phyloP scores from a whole-genome alignment of 495 filamentous ascomycete genomes.

The Trichodelitschia bisporula region DNA sequence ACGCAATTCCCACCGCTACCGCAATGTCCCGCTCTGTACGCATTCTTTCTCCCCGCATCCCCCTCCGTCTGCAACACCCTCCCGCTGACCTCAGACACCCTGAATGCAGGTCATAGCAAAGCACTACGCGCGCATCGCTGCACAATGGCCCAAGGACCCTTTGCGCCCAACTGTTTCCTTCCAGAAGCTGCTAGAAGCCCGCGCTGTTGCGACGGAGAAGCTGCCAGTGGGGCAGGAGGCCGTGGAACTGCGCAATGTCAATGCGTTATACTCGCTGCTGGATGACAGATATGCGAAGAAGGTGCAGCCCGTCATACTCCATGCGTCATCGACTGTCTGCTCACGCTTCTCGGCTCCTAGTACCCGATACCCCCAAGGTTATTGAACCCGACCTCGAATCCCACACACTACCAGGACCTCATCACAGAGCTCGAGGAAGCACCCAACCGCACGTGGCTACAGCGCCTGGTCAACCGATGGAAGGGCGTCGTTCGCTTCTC shows the following conservation, averaged over 20 bases:
- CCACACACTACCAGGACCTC: conserved; percentile 50
- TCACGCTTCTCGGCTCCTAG: conserved; percentile 10
- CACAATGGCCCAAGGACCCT: conserved; percentile 52
- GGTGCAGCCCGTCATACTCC: conserved; percentile 16
- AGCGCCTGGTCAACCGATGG: conserved; percentile 8
- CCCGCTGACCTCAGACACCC: conserved; percentile 9
- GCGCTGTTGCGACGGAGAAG: too few species aligned
- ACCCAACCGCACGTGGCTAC: conserved; percentile 13
- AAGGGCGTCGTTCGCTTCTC: conserved; percentile 13
- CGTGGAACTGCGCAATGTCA: conserved; percentile 30
- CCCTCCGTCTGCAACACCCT: too few species aligned
- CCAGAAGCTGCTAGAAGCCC: conserved; percentile 46
- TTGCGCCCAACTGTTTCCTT: conserved; percentile 60
- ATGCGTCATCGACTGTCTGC: too few species aligned
- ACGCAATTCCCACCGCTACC: not conserved
- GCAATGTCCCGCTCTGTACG: too few species aligned
- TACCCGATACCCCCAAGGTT: conserved; percentile 38
- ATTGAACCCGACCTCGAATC: conserved; percentile 46
- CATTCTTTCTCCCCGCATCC: too few species aligned
- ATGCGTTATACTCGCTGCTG: conserved; percentile 51
- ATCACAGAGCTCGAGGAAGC: conserved; percentile 24
- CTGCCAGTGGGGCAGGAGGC: conserved; percentile 1
- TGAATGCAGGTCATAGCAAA: conserved; percentile 14
- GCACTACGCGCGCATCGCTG: conserved; percentile 40
- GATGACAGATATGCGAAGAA: conserved; percentile 44